A percentile compares a stretch with the other conserved stretches of the same genome.
Conservation (phyloP, 2,329 filamentous ascomycete genomes). For the Trichophyton rubrum region DNA sequence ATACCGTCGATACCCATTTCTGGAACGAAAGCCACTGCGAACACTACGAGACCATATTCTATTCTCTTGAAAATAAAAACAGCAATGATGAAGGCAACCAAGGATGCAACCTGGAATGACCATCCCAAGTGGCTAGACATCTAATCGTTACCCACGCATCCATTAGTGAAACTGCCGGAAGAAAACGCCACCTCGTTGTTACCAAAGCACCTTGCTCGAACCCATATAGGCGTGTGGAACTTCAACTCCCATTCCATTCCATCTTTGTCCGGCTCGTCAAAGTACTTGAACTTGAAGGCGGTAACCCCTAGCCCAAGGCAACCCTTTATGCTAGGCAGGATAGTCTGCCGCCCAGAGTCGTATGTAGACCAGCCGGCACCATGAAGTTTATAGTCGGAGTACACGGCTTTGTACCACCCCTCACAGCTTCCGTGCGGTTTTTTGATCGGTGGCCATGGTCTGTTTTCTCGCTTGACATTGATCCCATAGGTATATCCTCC, state of each 20-base stretch:
- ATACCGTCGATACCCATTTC: too few relatives aligned
- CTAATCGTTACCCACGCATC: constrained; percentile 7
- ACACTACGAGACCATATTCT: too few relatives aligned
- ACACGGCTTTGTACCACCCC: constrained; percentile 15
- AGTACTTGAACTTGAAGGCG: constrained; percentile 20
- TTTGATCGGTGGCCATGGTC: constrained; percentile 18
- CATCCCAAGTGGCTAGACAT: not conserved
- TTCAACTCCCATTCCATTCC: constrained; percentile 17
- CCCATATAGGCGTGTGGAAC: constrained; percentile 17
- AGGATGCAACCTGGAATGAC: too few relatives aligned
- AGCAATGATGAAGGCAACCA: not conserved
- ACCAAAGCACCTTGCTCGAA: constrained; percentile 15
- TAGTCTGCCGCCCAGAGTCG: constrained; percentile 18
- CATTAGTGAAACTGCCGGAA: constrained; percentile 9
- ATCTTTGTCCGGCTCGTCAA: constrained; percentile 15
- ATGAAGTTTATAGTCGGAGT: constrained; percentile 14
- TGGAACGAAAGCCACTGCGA: too few relatives aligned
- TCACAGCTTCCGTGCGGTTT: constrained; percentile 15
- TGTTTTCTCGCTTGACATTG: constrained; percentile 13
- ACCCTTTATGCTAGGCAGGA: constrained; percentile 13
- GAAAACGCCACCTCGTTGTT: constrained; percentile 14
- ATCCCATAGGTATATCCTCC: constrained; percentile 19
- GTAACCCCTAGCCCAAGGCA: constrained; percentile 16
- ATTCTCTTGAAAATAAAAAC: not conserved
- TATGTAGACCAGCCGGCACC: constrained; percentile 19